Evolutionary conservation across 345 rosid genomes (phyloP).

Genomic region (Corchorus capsularis): DNA sequence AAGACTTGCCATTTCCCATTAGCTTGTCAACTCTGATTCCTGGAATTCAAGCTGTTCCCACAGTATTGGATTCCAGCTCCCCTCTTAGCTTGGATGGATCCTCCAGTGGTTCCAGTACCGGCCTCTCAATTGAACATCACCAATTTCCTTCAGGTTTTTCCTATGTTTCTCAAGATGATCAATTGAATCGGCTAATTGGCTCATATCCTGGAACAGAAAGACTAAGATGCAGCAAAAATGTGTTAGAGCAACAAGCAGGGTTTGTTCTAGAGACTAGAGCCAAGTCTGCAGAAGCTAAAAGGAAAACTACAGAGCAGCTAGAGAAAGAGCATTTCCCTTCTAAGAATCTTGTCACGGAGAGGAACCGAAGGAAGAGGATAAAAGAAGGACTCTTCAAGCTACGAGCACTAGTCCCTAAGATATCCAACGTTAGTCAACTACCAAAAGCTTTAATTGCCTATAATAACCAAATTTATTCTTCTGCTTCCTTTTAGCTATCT

Average conservation of each 20-base stretch:
- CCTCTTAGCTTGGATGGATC: constrained; percentile 49
- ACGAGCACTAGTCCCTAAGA: constrained; percentile 72
- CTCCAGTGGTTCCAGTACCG: constrained; percentile 49
- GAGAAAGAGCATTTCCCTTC: constrained; percentile 47
- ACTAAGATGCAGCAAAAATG: constrained; percentile 12
- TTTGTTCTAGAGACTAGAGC: constrained; percentile 20
- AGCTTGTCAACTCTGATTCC: constrained; percentile 28
- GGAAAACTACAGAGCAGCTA: constrained; percentile 27
- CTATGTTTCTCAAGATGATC: constrained; percentile 24
- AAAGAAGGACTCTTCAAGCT: constrained; percentile 55
- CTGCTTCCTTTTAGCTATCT: constrained; percentile 7
- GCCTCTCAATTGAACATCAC: constrained; percentile 40
- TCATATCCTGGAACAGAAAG: constrained; percentile 28
- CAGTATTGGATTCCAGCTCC: constrained; percentile 19
- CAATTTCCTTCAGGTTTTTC: constrained; percentile 31
- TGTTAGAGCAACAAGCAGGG: constrained; percentile 26
- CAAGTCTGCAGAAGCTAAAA: constrained; percentile 16
- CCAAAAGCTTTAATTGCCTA: neutral
- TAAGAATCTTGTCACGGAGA: constrained; percentile 79
- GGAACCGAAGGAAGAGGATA: constrained; percentile 71
- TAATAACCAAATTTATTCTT: neutral
- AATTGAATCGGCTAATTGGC: constrained; percentile 25
- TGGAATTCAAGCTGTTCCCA: constrained; percentile 21
- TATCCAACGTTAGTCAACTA: constrained; percentile 65
- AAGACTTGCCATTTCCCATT: constrained; percentile 17